Base-by-base conservation (phyloP, 306 rosid genomes). In the Geum urbanum region DNA sequence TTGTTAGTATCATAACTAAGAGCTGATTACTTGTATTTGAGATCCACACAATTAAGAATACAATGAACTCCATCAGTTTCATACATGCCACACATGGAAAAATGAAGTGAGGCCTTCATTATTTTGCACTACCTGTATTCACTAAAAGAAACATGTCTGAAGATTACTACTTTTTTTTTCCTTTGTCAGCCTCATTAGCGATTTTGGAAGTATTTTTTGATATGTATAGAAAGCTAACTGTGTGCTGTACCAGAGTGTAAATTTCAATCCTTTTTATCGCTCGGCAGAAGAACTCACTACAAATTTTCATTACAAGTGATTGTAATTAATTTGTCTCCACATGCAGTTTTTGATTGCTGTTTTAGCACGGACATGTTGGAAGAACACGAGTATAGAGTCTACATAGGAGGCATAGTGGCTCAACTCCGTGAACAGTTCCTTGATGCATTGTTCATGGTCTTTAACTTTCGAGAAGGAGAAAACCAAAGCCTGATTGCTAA, bases 391-490 rank as follows among this genome's bases (percentile, higher is more conserved):
- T 86, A 87, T 70, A 91, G 81, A 86, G 85, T 80, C 65, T 87
- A 89, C 68, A 79, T 91, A 53, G 90, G 82, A 71, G 97, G 95
- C 69, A 89, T 86, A 63, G 88, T 88, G 35, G 74, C 80, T 63
- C 87, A 84, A 79, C 88, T 95, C 68, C 82, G 79, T 12, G 92
- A 81, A 9, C 91, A 86, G 83, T 90, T 84, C 58, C 86, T 89
- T 9, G 97, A 89, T 54, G 95, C 97, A 74, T 89, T 97, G 24
- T 89, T 81, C 81, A 87, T 95, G 97, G 97, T 95, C 75, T 95
- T 95, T 81, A 89, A 91, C 86, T 89, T 95, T 78, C 84, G 97
- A 63, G 96, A 95, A 57, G 99, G 99, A 63, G 96, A 95, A 20
- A 63, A 52, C 40, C 95, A 87, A 75, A 91, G 99, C 78, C 85